These are phyloP conservation scores for Petunia axillaris DNA, from an alignment of 257 asterid genomes.

Conservation along the genomic window DNA sequence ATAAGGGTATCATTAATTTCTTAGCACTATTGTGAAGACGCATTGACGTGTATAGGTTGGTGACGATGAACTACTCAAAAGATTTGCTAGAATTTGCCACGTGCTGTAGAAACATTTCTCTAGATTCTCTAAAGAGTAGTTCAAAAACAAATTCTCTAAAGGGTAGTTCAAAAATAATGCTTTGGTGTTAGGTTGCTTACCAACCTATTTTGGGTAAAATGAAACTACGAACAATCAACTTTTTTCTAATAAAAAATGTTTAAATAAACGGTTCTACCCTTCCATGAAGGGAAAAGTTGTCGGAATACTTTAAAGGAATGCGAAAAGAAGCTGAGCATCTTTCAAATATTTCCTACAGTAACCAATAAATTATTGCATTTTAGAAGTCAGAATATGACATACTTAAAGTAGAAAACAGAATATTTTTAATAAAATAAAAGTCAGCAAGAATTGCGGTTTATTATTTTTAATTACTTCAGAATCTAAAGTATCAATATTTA, in stretches of 20 bases:
- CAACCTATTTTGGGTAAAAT: conserved; percentile 2
- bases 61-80: conserved; percentile 14
- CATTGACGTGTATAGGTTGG: conserved; percentile 27
- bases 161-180: background rate
- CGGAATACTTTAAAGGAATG: background rate
- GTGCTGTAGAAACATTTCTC: background rate
- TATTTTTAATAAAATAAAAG: no score
- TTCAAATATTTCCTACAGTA: background rate
- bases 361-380: conserved; percentile 12
- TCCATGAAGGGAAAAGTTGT: no score
- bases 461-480: no score
- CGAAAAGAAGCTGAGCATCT: background rate
- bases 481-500: no score
- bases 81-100: conserved; percentile 17
- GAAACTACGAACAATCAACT: conserved; percentile 32
- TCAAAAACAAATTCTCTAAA: background rate
- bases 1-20: background rate
- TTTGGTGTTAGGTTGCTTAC: conserved; percentile 18
- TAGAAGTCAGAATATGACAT: background rate
- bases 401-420: background rate
- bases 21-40: background rate
- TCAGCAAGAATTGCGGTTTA: no score
- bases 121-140: background rate
- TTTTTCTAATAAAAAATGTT: conserved; percentile 29
- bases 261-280: background rate